Evolutionary conservation across 2,329 filamentous ascomycete genomes (phyloP).

Genomic region (Talaromyces pinophilus): DNA sequence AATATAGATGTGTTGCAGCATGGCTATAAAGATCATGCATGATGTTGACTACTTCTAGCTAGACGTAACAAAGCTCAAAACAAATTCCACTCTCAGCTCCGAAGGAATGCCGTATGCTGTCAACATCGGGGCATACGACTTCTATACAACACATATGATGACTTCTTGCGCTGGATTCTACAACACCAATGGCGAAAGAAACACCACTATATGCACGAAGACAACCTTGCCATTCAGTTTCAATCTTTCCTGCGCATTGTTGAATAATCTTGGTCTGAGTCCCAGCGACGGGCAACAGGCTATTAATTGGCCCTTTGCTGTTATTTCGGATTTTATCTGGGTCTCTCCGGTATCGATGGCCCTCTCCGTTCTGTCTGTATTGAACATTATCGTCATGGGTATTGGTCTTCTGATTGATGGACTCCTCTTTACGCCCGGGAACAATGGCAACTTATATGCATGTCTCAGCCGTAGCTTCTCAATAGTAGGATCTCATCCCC

Average conservation of each 20-base stretch:
- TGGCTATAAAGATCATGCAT: not conserved
- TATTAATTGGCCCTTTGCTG: constrained; percentile 15
- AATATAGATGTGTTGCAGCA: not conserved
- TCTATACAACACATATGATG: constrained; percentile 16
- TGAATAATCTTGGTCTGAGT: not conserved
- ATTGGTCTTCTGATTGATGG: constrained; percentile 7
- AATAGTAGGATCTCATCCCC: not conserved
- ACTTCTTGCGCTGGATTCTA: constrained; percentile 19
- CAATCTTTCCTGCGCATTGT: constrained; percentile 3
- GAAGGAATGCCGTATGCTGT: not conserved
- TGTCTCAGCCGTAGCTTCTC: constrained; percentile 1
- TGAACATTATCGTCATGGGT: constrained; percentile 16
- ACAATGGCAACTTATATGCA: not conserved
- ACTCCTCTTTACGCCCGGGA: constrained; percentile 6
- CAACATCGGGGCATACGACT: constrained; percentile 17
- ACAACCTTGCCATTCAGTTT: constrained; percentile 16
- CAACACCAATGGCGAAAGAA: not conserved
- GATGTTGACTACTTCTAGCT: constrained; percentile 1
- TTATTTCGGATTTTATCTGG: constrained; percentile 16
- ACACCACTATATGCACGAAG: constrained; percentile 12
- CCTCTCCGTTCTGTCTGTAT: not conserved
- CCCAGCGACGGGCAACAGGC: not conserved
- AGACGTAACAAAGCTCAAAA: constrained; percentile 6
- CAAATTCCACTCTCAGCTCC: not conserved
- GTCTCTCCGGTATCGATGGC: constrained; percentile 9